Evolutionary conservation across 768 basidiomycete genomes (phyloP).

Genomic region (Phanerochaete sordida): DNA sequence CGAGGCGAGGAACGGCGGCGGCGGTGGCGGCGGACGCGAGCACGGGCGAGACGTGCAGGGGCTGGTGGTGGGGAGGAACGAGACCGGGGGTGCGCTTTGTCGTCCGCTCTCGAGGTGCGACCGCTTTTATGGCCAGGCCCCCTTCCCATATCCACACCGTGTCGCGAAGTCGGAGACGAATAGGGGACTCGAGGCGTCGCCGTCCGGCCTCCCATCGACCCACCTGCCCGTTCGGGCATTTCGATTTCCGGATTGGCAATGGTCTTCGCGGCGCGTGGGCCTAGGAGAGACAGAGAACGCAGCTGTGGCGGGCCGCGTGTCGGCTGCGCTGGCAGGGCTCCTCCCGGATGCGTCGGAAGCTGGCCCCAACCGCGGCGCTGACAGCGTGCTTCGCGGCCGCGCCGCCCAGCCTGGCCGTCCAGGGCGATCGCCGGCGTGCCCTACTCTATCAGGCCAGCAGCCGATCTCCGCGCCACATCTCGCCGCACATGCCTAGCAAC

Average conservation of each 20-base stretch:
- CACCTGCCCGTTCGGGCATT: neutral
- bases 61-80: neutral
- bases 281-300: neutral
- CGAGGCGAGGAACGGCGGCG: neutral
- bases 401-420: too few relatives aligned
- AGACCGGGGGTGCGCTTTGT: neutral
- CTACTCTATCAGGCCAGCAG: too few relatives aligned
- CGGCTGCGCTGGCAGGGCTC: neutral
- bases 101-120: neutral
- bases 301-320: neutral
- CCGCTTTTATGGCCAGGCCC: neutral
- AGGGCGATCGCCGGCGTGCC: neutral
- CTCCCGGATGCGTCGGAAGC: neutral
- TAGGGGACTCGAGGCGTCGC: neutral
- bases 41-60: neutral
- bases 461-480: too few relatives aligned
- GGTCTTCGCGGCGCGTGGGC: neutral
- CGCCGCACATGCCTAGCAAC: too few relatives aligned
- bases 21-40: neutral
- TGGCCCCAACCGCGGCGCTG: too few relatives aligned
- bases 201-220: neutral
- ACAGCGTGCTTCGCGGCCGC: too few relatives aligned
- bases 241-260: neutral
- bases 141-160: neutral
- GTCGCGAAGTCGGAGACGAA: neutral